A percentile compares a stretch with the other conserved stretches of the same genome.
Conservation (phyloP, 441 rosid genomes). For the Brassica hybrid region DNA sequence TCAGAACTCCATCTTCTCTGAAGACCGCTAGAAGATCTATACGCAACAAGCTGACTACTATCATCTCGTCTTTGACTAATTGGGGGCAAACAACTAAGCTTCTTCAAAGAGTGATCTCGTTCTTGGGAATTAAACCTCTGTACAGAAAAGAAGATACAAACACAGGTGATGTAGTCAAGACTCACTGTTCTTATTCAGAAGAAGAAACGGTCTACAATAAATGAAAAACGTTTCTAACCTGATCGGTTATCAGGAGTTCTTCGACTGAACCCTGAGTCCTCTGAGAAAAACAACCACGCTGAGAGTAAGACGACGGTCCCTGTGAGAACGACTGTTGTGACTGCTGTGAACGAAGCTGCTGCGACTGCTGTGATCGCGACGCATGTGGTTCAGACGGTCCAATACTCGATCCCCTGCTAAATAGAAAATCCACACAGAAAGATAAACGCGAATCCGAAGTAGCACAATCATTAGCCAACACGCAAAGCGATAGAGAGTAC, state of each 20-base stretch:
- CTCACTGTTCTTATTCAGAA: background rate
- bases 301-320: slow-evolving; percentile 70
- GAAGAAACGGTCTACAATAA: background rate
- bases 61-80: slow-evolving; percentile 64
- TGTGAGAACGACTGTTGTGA: slow-evolving; percentile 82
- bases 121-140: slow-evolving; percentile 87
- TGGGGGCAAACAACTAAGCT: slow-evolving; percentile 56
- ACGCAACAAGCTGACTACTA: slow-evolving; percentile 55
- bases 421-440: background rate
- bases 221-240: slow-evolving; percentile 50
- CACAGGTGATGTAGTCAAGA: slow-evolving; percentile 26
- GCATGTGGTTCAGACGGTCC: slow-evolving; percentile 49
- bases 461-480: background rate
- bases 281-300: slow-evolving; percentile 82
- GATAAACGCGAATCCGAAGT: slow-evolving; percentile 2
- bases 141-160: slow-evolving; percentile 6
- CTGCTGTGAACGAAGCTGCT: slow-evolving; percentile 4
- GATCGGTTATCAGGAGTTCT: slow-evolving; percentile 61
- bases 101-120: slow-evolving; percentile 59
- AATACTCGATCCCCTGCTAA: slow-evolving; percentile 64
- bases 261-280: slow-evolving; percentile 77
- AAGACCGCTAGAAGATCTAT: slow-evolving; percentile 59
- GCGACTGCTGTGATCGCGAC: slow-evolving; percentile 36
- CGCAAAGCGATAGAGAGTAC: background rate
- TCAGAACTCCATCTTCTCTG: slow-evolving; percentile 68